Base-by-base conservation (phyloP, 805 yeast genomes). In the Saccharomyces paradoxus region DNA sequence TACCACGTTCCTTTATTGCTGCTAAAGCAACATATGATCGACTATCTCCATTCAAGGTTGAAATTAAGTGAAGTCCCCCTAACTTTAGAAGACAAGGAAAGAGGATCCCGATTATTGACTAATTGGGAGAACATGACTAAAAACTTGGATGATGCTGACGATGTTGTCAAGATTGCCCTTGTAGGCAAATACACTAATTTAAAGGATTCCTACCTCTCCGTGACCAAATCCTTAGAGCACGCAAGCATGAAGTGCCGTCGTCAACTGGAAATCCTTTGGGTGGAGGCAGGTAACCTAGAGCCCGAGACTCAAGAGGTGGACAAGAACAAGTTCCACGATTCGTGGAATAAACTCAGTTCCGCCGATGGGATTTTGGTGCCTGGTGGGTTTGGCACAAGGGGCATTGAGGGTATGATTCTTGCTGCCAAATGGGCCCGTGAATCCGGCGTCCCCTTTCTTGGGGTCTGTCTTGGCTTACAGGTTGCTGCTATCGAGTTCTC, bases 361-460 rank as follows among this genome's bases (percentile, higher is more conserved):
- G 96, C 98, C 26, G 96, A 94, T 71, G 98, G 99, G 72, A 87
- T 94, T 60, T 80, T 94, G 56, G 97, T 94, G 55, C 99, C 99
- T 44, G 99, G 99, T 69, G 99, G 99, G 1, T 94, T 94, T 68
- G 99, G 99, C 56, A 74, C 83, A 50, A 86, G 99, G 73, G 99
- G 99, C 74, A 89, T 89, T 56, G 98, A 94, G 74, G 99, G 99
- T 64, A 94, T 94, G 99, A 79, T 94, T 69, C 77, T 88, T 44
- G 99, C 98, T 56, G 96, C 97, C 54, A 86, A 88, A 72, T 94
- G 95, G 86, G 99, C 99, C 17, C 85, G 99, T 76, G 96, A 87
- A 72, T 89, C 89, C 76, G 81, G 86, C 66, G 81, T 89, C 55
- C 99, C 99, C 50, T 94, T 86, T 73, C 79, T 94, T 67, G 99